These are phyloP conservation scores for Zangia roseola DNA, from an alignment of 768 basidiomycete genomes.

Conservation along the genomic window DNA sequence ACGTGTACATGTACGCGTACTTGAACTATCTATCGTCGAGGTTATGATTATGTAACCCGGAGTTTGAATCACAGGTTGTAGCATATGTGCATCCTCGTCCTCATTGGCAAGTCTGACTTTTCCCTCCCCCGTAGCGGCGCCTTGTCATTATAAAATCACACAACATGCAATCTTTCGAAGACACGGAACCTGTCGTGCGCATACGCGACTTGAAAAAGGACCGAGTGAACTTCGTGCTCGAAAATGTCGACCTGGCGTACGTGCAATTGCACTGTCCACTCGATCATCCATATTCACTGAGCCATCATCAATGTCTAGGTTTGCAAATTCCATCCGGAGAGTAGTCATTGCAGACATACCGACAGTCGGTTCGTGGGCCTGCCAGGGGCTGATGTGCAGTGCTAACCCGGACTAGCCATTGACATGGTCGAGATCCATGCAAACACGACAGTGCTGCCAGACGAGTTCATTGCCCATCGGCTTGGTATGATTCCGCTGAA, in stretches of 20 bases:
- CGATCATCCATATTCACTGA: slow-evolving; percentile 5
- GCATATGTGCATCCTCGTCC: no score
- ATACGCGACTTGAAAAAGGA: slow-evolving; percentile 86
- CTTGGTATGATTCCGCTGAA: slow-evolving; percentile 91
- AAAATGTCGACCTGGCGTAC: slow-evolving; percentile 95
- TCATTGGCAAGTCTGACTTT: no score
- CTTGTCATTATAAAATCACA: neutral
- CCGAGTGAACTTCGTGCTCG: slow-evolving; percentile 86
- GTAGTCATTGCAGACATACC: slow-evolving; percentile 97
- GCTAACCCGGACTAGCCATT: slow-evolving; percentile 60
- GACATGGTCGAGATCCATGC: slow-evolving; percentile 92
- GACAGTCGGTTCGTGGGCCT: slow-evolving; percentile 73
- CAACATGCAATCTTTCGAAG: slow-evolving; percentile 36
- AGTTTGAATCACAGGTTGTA: no score
- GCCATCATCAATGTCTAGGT: slow-evolving; percentile 44
- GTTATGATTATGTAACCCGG: no score
- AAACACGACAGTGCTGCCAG: slow-evolving; percentile 91
- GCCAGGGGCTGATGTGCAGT: neutral
- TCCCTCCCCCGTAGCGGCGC: no score
- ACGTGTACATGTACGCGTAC: no score
- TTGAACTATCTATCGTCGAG: no score
- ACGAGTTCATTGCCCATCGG: slow-evolving; percentile 96
- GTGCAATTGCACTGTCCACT: slow-evolving; percentile 28
- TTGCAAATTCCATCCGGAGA: slow-evolving; percentile 92
- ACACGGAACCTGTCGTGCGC: slow-evolving; percentile 65